phyloP scores from a whole-genome alignment of 2,329 filamentous ascomycete genomes.

The Polytolypa hystricis region DNA sequence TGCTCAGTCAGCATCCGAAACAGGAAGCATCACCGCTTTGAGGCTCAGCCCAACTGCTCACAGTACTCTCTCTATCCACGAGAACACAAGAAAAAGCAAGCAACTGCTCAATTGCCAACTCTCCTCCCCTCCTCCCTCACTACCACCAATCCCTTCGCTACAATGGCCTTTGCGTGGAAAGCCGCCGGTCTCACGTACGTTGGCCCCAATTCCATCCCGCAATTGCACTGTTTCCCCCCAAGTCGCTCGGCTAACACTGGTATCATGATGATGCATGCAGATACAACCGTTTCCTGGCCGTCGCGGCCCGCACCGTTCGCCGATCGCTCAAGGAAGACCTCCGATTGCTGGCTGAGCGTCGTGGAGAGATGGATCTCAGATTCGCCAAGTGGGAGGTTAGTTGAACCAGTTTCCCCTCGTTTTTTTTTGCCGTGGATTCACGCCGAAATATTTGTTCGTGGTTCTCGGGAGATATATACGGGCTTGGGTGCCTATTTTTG shows the following conservation, averaged over 20 bases:
- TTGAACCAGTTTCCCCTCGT: no score
- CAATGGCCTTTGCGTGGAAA: slow-evolving; percentile 98
- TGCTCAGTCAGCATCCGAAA: no score
- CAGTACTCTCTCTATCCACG: no score
- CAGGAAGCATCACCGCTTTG: no score
- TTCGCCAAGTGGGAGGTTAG: slow-evolving; percentile 95
- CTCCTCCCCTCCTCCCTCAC: not conserved
- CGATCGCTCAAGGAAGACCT: slow-evolving; percentile 94
- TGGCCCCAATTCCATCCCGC: slow-evolving; percentile 17
- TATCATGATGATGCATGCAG: slow-evolving; percentile 40
- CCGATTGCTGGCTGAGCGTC: slow-evolving; percentile 75
- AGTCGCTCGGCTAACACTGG: slow-evolving; percentile 6
- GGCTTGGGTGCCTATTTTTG: no score
- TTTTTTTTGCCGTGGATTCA: no score
- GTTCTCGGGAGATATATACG: no score
- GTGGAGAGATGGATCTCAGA: slow-evolving; percentile 78
- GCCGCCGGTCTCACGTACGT: slow-evolving; percentile 87
- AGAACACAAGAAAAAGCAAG: no score
- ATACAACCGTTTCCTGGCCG: slow-evolving; percentile 99
- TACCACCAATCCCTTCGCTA: slow-evolving; percentile 29
- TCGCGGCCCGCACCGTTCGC: slow-evolving; percentile 90
- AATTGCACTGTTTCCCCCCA: not conserved
- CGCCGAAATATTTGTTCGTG: no score
- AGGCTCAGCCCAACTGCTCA: no score
- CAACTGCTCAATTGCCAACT: no score